phyloP scores from a whole-genome alignment of 73 alveolate genomes.

The Paramecium pentaurelia region DNA sequence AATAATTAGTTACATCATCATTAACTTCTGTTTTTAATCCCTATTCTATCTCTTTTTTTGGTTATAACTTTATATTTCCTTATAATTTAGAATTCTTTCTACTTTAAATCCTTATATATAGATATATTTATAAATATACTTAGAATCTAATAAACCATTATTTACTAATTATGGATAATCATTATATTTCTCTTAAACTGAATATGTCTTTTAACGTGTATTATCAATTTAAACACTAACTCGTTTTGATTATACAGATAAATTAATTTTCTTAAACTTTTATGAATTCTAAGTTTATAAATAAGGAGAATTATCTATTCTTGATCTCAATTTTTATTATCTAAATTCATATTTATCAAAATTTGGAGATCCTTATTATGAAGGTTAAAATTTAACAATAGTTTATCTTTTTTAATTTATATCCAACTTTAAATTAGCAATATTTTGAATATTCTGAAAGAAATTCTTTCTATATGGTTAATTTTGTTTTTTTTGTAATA shows the following conservation, averaged over 20 bases:
- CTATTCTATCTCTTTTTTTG: background rate
- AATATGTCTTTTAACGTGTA: background rate
- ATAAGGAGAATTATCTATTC: background rate
- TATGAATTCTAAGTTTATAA: background rate
- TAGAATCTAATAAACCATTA: background rate
- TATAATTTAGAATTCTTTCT: background rate
- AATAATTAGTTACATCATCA: background rate
- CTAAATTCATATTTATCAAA: background rate
- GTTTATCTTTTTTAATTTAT: background rate
- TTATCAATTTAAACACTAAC: background rate
- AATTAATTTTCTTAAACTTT: background rate
- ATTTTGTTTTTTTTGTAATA: background rate
- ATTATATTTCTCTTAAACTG: background rate
- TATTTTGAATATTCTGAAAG: background rate
- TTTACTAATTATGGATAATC: background rate
- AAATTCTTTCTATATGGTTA: background rate
- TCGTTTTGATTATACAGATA: background rate
- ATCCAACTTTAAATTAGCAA: background rate
- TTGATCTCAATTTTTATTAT: background rate
- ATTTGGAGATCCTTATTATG: background rate
- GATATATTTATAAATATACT: background rate
- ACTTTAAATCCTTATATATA: background rate
- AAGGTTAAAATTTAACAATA: background rate
- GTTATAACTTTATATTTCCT: background rate
- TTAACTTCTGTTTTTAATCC: background rate